Percentiles rank a stretch among this genome's conserved stretches.
phyloP scores from a whole-genome alignment of 2,329 filamentous ascomycete species.

The Neocatenulostroma microsporum region DNA sequence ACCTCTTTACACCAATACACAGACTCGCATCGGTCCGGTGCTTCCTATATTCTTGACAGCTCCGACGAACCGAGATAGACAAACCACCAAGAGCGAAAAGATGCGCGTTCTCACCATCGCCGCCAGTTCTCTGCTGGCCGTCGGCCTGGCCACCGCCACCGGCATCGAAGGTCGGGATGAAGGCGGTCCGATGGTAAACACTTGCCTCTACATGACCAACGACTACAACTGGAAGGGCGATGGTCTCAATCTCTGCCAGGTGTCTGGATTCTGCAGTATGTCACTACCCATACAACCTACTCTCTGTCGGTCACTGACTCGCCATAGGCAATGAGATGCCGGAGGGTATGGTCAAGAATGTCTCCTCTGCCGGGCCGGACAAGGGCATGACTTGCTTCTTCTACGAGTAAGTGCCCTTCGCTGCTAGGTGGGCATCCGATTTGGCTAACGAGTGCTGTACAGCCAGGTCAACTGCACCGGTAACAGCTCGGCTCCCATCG shows the following conservation, averaged over 20 bases:
- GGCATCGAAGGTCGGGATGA: slow-evolving; percentile 4
- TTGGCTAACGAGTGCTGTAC: neutral
- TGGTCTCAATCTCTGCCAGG: slow-evolving; percentile 11
- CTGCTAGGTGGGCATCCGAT: neutral
- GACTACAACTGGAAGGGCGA: slow-evolving; percentile 12
- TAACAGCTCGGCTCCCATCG: slow-evolving; percentile 9
- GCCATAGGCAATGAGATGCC: slow-evolving; percentile 5
- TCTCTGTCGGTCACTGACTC: neutral
- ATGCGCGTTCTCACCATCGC: neutral
- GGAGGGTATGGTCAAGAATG: slow-evolving; percentile 9
- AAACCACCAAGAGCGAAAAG: too few relatives aligned
- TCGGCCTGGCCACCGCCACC: neutral
- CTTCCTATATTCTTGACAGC: too few relatives aligned
- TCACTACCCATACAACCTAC: too few relatives aligned
- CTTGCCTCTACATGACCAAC: slow-evolving; percentile 14
- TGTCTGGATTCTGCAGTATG: slow-evolving; percentile 10
- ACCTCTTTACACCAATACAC: too few relatives aligned
- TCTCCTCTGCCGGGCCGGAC: slow-evolving; percentile 14
- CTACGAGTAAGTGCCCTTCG: slow-evolving; percentile 7
- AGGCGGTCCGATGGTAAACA: slow-evolving; percentile 1
- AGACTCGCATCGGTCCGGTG: too few relatives aligned
- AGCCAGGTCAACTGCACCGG: slow-evolving; percentile 10
- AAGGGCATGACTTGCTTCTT: slow-evolving; percentile 13
- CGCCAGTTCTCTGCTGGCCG: neutral
- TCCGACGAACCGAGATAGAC: too few relatives aligned